Evolutionary conservation across 1,284 basidiomycete species (phyloP).

Genomic region (Phellopilus nigrolimitatus): DNA sequence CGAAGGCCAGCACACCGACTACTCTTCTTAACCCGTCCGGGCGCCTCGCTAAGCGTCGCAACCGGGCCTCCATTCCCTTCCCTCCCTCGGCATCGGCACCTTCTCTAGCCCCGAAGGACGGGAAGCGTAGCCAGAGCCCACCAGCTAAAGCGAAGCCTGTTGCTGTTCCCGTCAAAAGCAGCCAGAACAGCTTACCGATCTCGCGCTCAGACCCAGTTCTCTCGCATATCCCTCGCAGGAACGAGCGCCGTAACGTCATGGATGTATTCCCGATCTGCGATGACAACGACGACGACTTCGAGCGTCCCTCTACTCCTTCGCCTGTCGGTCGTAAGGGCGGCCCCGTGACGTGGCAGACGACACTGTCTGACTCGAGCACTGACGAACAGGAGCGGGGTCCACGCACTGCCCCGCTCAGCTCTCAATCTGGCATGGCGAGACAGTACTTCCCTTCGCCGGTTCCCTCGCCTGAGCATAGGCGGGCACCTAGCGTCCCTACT

Average conservation of each 20-base stretch:
- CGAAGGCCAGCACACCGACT: no score
- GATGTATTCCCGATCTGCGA: constrained; percentile 17
- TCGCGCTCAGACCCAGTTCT: constrained; percentile 17
- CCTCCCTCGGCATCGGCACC: constrained; percentile 9
- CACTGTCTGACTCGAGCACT: constrained; percentile 5
- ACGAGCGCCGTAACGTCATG: neutral
- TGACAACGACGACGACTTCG: constrained; percentile 14
- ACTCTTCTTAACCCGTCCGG: constrained; percentile 13
- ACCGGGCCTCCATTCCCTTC: constrained; percentile 14
- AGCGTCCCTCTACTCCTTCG: constrained; percentile 17
- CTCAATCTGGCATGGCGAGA: constrained; percentile 6
- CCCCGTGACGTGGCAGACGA: constrained; percentile 2
- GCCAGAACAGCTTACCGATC: constrained; percentile 4
- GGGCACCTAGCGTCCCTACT: constrained; percentile 15
- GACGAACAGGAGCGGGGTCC: constrained; percentile 4
- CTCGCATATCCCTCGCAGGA: constrained; percentile 2
- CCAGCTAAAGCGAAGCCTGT: constrained; percentile 10
- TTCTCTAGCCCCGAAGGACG: neutral
- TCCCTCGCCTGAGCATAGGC: constrained; percentile 16
- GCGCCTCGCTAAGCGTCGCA: constrained; percentile 20
- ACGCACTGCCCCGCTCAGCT: constrained; percentile 14
- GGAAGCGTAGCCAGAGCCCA: constrained; percentile 4
- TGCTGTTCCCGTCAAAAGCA: constrained; percentile 7
- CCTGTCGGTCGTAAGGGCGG: neutral
- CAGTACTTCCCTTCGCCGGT: constrained; percentile 16